Percentiles rank a stretch among this genome's conserved stretches.
Conservation (phyloP, 2,329 filamentous ascomycete genomes). For the Trichoderma sp. region DNA sequence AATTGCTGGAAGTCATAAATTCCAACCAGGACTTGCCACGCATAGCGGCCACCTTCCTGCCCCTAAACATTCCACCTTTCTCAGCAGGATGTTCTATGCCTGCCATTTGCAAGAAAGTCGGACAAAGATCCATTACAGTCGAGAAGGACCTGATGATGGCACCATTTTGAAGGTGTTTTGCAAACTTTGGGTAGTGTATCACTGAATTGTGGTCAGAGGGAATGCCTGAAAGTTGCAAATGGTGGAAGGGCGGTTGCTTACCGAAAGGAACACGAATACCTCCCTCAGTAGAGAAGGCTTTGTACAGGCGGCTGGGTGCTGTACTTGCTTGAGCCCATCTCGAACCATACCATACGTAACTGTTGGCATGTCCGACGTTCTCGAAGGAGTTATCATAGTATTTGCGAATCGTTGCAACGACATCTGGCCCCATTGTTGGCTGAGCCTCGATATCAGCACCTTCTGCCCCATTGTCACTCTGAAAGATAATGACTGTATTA, state of each 20-base stretch:
- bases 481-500: conserved; percentile 62
- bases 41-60: neutral
- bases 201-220: neutral
- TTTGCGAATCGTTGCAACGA: neutral
- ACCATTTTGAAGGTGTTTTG: neutral
- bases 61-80: neutral
- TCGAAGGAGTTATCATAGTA: conserved; percentile 26
- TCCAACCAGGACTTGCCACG: neutral
- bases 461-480: conserved; percentile 62
- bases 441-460: conserved; percentile 55
- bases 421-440: conserved; percentile 22
- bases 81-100: neutral
- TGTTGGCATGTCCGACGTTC: conserved; percentile 23
- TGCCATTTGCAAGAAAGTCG: neutral
- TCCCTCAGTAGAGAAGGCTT: conserved; percentile 43
- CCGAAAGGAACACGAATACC: conserved; percentile 48
- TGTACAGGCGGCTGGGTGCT: conserved; percentile 36
- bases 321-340: conserved; percentile 49
- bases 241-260: neutral
- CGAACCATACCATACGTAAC: conserved; percentile 59
- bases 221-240: neutral
- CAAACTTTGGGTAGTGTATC: neutral
- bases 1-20: neutral
- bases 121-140: neutral
- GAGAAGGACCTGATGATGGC: neutral